Base-by-base conservation (phyloP, 768 basidiomycete species). In the Boletus tomentosulus region DNA sequence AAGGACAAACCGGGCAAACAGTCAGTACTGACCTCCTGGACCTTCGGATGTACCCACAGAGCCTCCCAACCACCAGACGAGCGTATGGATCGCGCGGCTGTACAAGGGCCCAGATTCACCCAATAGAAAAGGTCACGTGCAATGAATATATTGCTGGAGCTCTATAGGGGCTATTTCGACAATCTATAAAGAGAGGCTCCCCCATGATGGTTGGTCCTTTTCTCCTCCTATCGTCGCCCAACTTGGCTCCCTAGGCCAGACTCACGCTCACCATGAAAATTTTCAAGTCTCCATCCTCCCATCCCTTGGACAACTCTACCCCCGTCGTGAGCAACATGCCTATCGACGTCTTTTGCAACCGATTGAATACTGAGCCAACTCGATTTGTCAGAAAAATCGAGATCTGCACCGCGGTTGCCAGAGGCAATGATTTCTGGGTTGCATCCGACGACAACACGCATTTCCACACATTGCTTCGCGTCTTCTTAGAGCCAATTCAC, bases 381-480 rank as follows among this genome's bases (percentile, higher is more conserved):
- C 45, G 50, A n/a, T 28, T 50, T 2, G 51, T 64, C 5, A 19
- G 30, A 19, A 62, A 48, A 27, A 38, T 60, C 6, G 58, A 59
- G 10, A 30, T 62, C 5, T 63, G 56, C 13, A 61, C 54, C 0
- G 56, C 54, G 0, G 24, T 33, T 0, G n/a, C 45, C 15, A 6
- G 33, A 1, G 54, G 55, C 0, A 8, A 46, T 1, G 59, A 63
- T 3, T 34, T 35, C 6, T 51, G 34, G 44, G 50, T 30, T 10
- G 19, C 45, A 0, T 24, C 28, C 3, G 16, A 47, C 1, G 46
- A 37, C 5, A 30, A 30, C 12, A 3, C 25, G 1, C 53, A 63
- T 7, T 38, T 31, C 9, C 54, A 64, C 7, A 51, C 58, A 1
- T 27, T 64, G 1, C n/a, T 64, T 10, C 56, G 53, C 4, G 48